Base-by-base conservation (phyloP, 1,284 basidiomycete species). In the Boletellus deceptivus region DNA sequence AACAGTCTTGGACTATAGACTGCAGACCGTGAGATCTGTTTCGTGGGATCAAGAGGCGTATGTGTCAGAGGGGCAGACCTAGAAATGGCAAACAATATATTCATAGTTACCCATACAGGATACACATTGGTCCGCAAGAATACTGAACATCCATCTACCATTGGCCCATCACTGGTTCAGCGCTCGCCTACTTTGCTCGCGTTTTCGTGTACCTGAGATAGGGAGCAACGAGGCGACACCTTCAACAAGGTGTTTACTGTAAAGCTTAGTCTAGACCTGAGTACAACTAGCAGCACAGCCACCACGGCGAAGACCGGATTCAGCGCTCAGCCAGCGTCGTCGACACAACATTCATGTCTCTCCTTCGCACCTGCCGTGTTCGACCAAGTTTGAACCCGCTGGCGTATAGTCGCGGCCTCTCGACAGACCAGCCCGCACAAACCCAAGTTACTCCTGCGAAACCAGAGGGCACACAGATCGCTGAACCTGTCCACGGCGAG, bases 401-500 rank as follows among this genome's bases (percentile, higher is more conserved):
- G 16, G 44, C 40, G 9, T 49, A 48, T 14, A 27, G 24, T n/a
- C 69, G 67, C 46, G 18, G 53, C 11, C 49, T 67, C 29, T 42
- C 53, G 3, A 63, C 56, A 0, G 54, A 58, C 22, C 53, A 61
- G 1, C 60, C 61, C 35, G 43, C 53, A 18, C 60, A 55, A 54
- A 62, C 57, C 29, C 65, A 39, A 45, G 64, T 57, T 18, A 48
- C 44, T 29, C 31, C 50, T 47, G 59, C 59, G 43, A 67, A 70
- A 43, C 46, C 51, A 46, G 65, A 68, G 51, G 58, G 41, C 40
- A 64, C 55, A 16, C 56, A 71, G 42, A 64, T 73, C 16, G 62
- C 72, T n/a, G 62, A 70, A 33, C 63, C 57, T 48, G 41, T 74
- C 53, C 64, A 71, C 62, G 70, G 79, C 53, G 86, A 88, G 66